phyloP scores from a whole-genome alignment of 1,284 basidiomycete species.

The Trametes hirsuta region DNA sequence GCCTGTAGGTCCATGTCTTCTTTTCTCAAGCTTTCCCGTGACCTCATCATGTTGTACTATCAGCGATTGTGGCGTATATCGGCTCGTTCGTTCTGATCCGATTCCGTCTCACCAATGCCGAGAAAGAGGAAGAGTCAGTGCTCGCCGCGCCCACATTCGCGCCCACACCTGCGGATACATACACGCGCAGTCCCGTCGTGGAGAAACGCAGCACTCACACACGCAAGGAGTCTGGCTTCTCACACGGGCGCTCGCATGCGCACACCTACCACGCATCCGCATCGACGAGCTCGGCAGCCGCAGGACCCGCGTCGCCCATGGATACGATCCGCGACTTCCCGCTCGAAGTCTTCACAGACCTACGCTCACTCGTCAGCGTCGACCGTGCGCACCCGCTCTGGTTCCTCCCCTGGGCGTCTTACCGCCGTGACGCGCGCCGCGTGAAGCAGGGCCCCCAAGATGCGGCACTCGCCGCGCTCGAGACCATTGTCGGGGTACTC shows the following conservation, averaged over 20 bases:
- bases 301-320: conserved; percentile 7
- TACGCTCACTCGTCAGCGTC: conserved; percentile 20
- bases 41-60: not conserved
- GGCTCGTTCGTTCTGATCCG: conserved; percentile 40
- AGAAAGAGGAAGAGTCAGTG: conserved; percentile 22
- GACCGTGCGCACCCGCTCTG: conserved; percentile 19
- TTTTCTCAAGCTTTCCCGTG: not conserved
- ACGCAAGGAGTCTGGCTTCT: no score
- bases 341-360: conserved; percentile 18
- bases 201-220: conserved; percentile 6
- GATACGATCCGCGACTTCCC: conserved; percentile 16
- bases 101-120: conserved; percentile 34
- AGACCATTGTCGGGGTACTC: conserved; percentile 37
- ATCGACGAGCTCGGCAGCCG: conserved; percentile 1
- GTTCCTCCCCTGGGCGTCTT: conserved; percentile 8
- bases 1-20: conserved; percentile 30
- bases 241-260: not conserved
- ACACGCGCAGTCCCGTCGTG: not conserved
- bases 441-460: conserved; percentile 1
- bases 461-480: conserved; percentile 15
- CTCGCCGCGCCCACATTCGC: not conserved
- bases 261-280: conserved; percentile 7
- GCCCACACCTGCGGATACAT: not conserved
- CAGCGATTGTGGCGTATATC: conserved; percentile 39
- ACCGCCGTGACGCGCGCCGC: not conserved